phyloP scores from a whole-genome alignment of 148 eudicot genomes.

The Euryodendron excelsum region DNA sequence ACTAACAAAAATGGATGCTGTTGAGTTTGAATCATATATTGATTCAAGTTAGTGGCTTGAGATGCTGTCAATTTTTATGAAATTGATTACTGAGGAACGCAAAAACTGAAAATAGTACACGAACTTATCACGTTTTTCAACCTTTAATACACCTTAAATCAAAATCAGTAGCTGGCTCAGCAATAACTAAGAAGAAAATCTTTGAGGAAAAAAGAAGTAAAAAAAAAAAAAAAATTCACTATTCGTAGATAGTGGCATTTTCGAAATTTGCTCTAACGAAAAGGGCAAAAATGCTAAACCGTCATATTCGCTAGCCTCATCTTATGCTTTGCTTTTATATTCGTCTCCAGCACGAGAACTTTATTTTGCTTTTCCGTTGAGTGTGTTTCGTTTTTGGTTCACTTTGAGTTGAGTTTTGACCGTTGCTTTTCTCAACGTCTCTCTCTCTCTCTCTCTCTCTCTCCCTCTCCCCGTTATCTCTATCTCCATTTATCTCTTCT shows the following conservation, averaged over 20 bases:
- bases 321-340: constrained; percentile 17
- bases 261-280: neutral
- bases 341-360: constrained; percentile 13
- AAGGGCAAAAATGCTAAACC: neutral
- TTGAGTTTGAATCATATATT: too few relatives aligned
- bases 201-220: too few relatives aligned
- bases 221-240: too few relatives aligned
- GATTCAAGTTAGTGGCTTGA: too few relatives aligned
- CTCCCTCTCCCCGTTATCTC: constrained; percentile 29
- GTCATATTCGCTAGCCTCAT: constrained; percentile 6
- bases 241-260: neutral
- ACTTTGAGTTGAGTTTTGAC: constrained; percentile 37
- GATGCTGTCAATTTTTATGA: too few relatives aligned
- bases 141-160: too few relatives aligned
- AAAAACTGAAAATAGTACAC: too few relatives aligned
- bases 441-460: constrained; percentile 30
- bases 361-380: constrained; percentile 13
- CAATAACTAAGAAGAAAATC: too few relatives aligned
- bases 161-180: too few relatives aligned
- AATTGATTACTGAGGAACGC: too few relatives aligned
- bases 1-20: too few relatives aligned
- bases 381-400: neutral
- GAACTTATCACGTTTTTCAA: too few relatives aligned
- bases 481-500: constrained; percentile 26
- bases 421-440: constrained; percentile 69